Conservation (phyloP, 2,329 filamentous ascomycete genomes). For the Talaromyces funiculosus region DNA sequence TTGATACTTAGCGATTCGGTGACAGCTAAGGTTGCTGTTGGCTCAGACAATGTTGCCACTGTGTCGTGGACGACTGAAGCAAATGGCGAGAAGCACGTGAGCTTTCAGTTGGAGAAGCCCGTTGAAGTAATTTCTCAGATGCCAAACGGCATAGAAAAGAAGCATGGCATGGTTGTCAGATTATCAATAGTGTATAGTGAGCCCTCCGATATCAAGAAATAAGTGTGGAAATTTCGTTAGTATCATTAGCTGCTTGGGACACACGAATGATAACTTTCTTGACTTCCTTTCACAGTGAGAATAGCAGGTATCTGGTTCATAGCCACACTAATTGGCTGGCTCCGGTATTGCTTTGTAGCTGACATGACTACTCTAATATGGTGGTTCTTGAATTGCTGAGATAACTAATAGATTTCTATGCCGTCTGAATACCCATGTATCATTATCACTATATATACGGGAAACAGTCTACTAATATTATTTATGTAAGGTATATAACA, state of each 20-base stretch:
- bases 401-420: too few species aligned
- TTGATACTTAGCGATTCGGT: neutral
- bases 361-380: too few species aligned
- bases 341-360: neutral
- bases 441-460: too few species aligned
- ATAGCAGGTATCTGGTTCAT: too few species aligned
- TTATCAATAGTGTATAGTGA: neutral
- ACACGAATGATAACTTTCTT: neutral
- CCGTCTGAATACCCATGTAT: too few species aligned
- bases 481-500: too few species aligned
- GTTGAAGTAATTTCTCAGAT: neutral
- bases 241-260: neutral
- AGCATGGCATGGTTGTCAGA: neutral
- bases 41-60: neutral
- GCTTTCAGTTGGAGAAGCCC: neutral
- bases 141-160: neutral
- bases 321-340: too few species aligned
- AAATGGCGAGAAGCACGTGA: neutral
- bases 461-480: too few species aligned
- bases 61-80: neutral
- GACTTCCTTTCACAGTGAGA: too few species aligned
- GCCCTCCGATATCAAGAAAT: neutral
- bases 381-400: too few species aligned
- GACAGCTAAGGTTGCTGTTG: neutral
- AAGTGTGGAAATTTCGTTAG: neutral